Conservation (phyloP, 2,329 filamentous ascomycete genomes). For the Beauveria pseudobassiana region DNA sequence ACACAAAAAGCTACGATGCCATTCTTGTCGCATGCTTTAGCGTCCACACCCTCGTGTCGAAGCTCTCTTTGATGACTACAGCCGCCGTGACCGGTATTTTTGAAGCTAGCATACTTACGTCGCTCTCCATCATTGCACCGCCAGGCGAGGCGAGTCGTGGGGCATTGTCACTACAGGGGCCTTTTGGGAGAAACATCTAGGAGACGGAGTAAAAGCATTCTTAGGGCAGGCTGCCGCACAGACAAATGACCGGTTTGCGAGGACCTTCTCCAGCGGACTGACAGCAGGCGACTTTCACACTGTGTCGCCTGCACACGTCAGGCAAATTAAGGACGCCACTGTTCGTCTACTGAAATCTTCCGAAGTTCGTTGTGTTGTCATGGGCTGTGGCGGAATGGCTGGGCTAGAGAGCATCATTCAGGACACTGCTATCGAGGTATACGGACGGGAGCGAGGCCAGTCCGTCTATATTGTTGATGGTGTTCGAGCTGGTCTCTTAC, state of each 20-base stretch:
- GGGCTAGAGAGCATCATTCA: slow-evolving; percentile 74
- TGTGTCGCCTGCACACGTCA: slow-evolving; percentile 57
- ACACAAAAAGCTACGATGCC: slow-evolving; percentile 53
- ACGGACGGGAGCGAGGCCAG: slow-evolving; percentile 50
- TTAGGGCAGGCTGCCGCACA: slow-evolving; percentile 42
- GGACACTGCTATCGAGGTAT: slow-evolving; percentile 55
- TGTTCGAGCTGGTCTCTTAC: slow-evolving; percentile 60
- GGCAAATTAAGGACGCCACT: slow-evolving; percentile 61
- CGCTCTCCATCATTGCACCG: slow-evolving; percentile 41
- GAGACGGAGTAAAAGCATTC: slow-evolving; percentile 54
- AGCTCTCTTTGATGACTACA: slow-evolving; percentile 36
- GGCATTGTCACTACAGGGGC: slow-evolving; percentile 85
- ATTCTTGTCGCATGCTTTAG: slow-evolving; percentile 87
- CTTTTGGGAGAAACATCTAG: slow-evolving; percentile 72
- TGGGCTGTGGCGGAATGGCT: slow-evolving; percentile 89
- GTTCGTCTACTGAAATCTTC: slow-evolving; percentile 51
- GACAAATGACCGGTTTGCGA: slow-evolving; percentile 54
- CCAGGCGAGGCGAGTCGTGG: slow-evolving; percentile 44
- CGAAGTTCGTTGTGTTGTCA: slow-evolving; percentile 59
- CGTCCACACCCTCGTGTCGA: slow-evolving; percentile 65
- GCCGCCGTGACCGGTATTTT: slow-evolving; percentile 61
- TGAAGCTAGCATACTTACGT: slow-evolving; percentile 66
- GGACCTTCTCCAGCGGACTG: slow-evolving; percentile 75
- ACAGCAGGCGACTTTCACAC: slow-evolving; percentile 74
- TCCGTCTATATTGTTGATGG: slow-evolving; percentile 69